These are phyloP conservation scores for Neopestalotiopsis rosae DNA, from an alignment of 2,329 filamentous ascomycete species.

Conservation along the genomic window DNA sequence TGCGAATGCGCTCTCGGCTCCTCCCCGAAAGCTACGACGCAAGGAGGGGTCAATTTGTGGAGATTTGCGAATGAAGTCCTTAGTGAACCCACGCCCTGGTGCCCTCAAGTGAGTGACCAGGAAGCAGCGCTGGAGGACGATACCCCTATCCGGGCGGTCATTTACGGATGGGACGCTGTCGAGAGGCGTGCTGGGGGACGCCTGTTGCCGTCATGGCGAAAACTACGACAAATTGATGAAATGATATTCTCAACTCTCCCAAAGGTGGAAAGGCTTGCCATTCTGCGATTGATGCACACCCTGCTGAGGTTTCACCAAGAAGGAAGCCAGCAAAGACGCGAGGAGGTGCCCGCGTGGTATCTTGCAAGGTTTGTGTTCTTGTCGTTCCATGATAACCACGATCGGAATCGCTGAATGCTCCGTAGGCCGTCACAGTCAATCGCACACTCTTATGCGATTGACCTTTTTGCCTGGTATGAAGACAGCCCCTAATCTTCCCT, in stretches of 20 bases:
- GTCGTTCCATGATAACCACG: background rate
- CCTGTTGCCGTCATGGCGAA: background rate
- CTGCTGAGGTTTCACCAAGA: background rate
- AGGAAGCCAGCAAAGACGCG: background rate
- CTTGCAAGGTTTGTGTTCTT: background rate
- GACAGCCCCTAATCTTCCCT: background rate
- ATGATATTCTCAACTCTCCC: background rate
- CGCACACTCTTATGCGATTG: constrained; percentile 2
- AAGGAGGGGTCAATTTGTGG: background rate
- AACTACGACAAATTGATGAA: background rate
- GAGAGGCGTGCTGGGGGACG: background rate
- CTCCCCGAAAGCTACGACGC: background rate
- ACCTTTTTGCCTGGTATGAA: constrained; percentile 5
- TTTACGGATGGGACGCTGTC: background rate
- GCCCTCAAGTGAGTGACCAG: background rate
- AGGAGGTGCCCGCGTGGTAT: background rate
- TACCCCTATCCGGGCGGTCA: background rate
- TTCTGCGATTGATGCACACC: constrained; percentile 4
- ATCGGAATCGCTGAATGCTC: background rate
- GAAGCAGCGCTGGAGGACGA: background rate
- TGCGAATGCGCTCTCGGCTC: background rate
- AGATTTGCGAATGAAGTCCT: constrained; percentile 4
- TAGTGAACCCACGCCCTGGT: background rate
- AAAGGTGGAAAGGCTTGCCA: constrained; percentile 2
- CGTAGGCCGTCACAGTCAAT: background rate